phyloP scores from a whole-genome alignment of 257 asterid genomes.

The Solanum bulbocastanum region DNA sequence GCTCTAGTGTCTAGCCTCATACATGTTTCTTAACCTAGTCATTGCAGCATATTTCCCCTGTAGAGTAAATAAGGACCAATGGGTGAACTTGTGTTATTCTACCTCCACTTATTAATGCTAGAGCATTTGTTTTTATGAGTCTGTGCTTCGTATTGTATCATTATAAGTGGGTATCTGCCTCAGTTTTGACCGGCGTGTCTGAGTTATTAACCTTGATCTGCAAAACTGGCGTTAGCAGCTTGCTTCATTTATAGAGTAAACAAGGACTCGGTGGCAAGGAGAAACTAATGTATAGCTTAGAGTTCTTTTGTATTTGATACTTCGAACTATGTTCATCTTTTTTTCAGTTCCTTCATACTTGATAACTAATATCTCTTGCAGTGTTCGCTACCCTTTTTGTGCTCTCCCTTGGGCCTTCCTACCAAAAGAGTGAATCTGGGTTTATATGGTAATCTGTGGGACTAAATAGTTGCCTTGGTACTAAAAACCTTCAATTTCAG shows the following conservation, averaged over 20 bases:
- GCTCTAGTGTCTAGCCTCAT: not conserved
- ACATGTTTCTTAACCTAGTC: not conserved
- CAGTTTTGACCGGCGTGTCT: not conserved
- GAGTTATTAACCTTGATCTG: not conserved
- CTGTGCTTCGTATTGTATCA: not conserved
- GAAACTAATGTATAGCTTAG: not conserved
- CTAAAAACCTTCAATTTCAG: constrained; percentile 23
- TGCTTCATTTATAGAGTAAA: not conserved
- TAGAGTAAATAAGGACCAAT: not conserved
- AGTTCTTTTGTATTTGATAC: not conserved
- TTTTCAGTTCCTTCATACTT: not conserved
- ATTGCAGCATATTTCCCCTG: not conserved
- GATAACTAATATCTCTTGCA: not conserved
- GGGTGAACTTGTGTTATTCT: not conserved
- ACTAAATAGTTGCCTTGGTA: not conserved
- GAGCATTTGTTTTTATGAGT: not conserved
- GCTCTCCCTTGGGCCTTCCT: not conserved
- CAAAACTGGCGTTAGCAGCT: not conserved
- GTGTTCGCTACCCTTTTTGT: not conserved
- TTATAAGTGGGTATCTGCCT: not conserved
- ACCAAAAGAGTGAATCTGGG: not conserved
- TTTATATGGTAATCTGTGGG: not conserved
- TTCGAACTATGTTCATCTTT: not conserved
- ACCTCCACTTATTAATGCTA: not conserved
- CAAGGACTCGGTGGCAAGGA: not conserved